Evolutionary conservation across 148 eudicot species (phyloP), one percentile per base, ranked within the genome.

Genomic region (Cornus suecica): DNA sequence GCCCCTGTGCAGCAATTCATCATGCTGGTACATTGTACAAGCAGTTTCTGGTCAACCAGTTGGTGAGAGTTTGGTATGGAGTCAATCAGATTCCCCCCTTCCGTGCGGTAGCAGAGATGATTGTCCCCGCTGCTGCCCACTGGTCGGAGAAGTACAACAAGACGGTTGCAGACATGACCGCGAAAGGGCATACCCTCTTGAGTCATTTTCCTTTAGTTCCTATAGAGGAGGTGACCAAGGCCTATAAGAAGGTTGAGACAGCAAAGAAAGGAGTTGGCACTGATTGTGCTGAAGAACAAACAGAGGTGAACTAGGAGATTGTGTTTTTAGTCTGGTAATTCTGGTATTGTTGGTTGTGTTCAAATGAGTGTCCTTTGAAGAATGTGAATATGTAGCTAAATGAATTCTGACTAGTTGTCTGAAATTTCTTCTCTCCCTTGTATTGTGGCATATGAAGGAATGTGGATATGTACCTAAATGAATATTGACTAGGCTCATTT

Each of bases 131-230:
- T 0, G 82, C 82, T 1, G 79, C 85, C 13, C 72, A 78, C 56
- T 88, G 82, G 83, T 80, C 86, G 2, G 86, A 86, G 68, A 88
- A 81, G 71, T 91, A 91, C 84, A 87, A 86, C 81, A 69, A 28
- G 7, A 15, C 65, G 10, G 24, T 90, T 7, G 28, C 56, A 0
- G 77, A 84, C 25, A 6, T 86, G 77, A 65, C 68, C 2, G 76
- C 71, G 0, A 88, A 90, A 32, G 94, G 94, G 4, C 80, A 85
- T 22, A 26, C 73, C 8, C 34, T 75, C 10, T 85, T 90, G 60
- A 25, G 74, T 45, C 72, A 83, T 29, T 66, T 90, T 20, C 94
- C 97, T 8, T 70, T 80, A 62, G 65, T 90, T 11, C 97, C 92
- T 8, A 74, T 82, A 0, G 88, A 88, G 2, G 92, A 86, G n/a